These are phyloP conservation scores for Eucalyptus sp. DNA, from an alignment of 345 rosid species.

Conservation along the genomic window DNA sequence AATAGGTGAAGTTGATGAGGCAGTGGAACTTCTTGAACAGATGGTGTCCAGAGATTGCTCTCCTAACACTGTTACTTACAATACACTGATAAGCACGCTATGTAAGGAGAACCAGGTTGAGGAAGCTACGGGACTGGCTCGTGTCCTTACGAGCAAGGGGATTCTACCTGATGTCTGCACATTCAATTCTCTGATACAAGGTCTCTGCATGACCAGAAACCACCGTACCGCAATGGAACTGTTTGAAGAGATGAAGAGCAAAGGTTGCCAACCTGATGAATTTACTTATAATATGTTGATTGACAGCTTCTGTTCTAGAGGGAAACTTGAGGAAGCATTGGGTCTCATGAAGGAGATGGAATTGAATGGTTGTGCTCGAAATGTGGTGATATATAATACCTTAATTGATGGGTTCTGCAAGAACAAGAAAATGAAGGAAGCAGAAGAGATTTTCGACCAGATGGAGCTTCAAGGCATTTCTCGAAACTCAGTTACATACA, in stretches of 20 bases:
- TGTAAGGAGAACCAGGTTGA: slow-evolving; percentile 80
- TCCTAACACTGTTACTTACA: slow-evolving; percentile 80
- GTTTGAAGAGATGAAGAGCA: slow-evolving; percentile 69
- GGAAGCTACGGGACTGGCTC: slow-evolving; percentile 63
- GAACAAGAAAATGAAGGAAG: slow-evolving; percentile 58
- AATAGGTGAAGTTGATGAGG: slow-evolving; percentile 66
- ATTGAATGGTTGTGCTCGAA: slow-evolving; percentile 58
- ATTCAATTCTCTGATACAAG: slow-evolving; percentile 80
- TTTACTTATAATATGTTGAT: slow-evolving; percentile 77
- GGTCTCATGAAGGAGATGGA: slow-evolving; percentile 77
- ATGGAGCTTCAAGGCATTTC: slow-evolving; percentile 91
- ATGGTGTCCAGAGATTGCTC: slow-evolving; percentile 80
- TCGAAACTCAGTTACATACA: slow-evolving; percentile 73
- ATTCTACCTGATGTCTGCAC: slow-evolving; percentile 58
- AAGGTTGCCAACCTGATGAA: slow-evolving; percentile 81
- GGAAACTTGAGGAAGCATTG: slow-evolving; percentile 58
- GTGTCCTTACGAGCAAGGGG: slow-evolving; percentile 61
- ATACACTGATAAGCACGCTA: slow-evolving; percentile 72
- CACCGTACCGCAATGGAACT: slow-evolving; percentile 51
- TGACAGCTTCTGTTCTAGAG: slow-evolving; percentile 59
- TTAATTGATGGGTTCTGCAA: slow-evolving; percentile 86
- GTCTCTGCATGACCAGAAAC: slow-evolving; percentile 54
- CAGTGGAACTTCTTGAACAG: slow-evolving; percentile 61
- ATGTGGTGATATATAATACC: slow-evolving; percentile 72
- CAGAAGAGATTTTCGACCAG: slow-evolving; percentile 88